A percentile compares a stretch with the other conserved stretches of the same genome.
Conservation (phyloP, 306 rosid genomes). For the Lablab purpureus region DNA sequence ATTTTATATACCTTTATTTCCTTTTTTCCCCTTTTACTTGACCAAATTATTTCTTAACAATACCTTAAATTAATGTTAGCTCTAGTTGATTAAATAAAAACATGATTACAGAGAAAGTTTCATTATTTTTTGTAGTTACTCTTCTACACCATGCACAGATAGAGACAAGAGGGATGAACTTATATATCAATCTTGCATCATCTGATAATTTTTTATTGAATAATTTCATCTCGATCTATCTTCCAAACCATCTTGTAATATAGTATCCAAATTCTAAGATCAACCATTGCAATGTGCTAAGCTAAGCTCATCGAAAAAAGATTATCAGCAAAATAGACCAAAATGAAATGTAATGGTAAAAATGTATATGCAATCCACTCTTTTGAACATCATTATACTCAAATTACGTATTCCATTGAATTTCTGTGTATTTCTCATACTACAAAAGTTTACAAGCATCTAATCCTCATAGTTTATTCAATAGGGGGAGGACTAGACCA, state of each 20-base stretch:
- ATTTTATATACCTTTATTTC: too few relatives aligned
- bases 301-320: not conserved
- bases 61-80: too few relatives aligned
- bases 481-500: constrained; percentile 72
- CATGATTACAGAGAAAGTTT: too few relatives aligned
- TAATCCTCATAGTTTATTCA: constrained; percentile 47
- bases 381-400: constrained; percentile 12
- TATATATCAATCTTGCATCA: too few relatives aligned
- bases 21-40: too few relatives aligned
- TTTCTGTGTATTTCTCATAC: constrained; percentile 20
- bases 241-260: not conserved
- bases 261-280: not conserved
- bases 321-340: not conserved
- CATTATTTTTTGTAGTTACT: too few relatives aligned
- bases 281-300: not conserved
- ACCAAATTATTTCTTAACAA: too few relatives aligned
- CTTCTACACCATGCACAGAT: too few relatives aligned
- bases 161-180: too few relatives aligned
- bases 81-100: too few relatives aligned
- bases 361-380: not conserved
- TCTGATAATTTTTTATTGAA: too few relatives aligned
- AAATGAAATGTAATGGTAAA: not conserved
- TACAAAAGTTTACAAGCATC: constrained; percentile 40
- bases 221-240: too few relatives aligned
- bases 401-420: not conserved